Evolutionary conservation across 2,329 filamentous ascomycete species (phyloP).

Genomic region (Aspergillus floridensis): DNA sequence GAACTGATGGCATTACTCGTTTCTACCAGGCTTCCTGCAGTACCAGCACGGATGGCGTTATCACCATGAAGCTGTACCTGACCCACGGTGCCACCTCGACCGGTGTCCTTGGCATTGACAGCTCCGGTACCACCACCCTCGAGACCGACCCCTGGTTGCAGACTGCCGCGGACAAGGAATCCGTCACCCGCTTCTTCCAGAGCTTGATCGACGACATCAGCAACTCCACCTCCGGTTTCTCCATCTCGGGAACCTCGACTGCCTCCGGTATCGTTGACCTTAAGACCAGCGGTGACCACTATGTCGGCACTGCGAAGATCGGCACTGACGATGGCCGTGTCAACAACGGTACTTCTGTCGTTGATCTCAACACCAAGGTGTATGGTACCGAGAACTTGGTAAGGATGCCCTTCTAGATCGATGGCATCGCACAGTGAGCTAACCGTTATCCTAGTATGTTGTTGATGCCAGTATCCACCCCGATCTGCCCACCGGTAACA

Average conservation of each 20-base stretch:
- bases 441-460: constrained; percentile 46
- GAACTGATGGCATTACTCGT: constrained; percentile 17
- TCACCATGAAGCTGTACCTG: constrained; percentile 22
- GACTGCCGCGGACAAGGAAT: constrained; percentile 16
- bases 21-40: constrained; percentile 24
- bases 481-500: constrained; percentile 66
- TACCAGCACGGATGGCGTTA: constrained; percentile 10
- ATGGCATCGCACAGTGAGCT: background rate
- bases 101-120: constrained; percentile 17
- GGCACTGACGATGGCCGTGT: constrained; percentile 55
- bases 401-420: background rate
- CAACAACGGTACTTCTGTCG: constrained; percentile 56
- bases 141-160: constrained; percentile 16
- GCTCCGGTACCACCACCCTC: constrained; percentile 14
- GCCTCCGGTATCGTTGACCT: constrained; percentile 15
- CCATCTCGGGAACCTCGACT: constrained; percentile 15
- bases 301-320: constrained; percentile 58
- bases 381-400: constrained; percentile 65
- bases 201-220: constrained; percentile 14
- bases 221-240: constrained; percentile 11
- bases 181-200: constrained; percentile 14
- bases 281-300: constrained; percentile 49
- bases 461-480: constrained; percentile 69
- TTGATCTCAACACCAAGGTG: constrained; percentile 62
- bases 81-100: constrained; percentile 22